These are phyloP conservation scores for Pythium brachiatum DNA, from an alignment of 352 stramenopile genomes.

Conservation along the genomic window DNA sequence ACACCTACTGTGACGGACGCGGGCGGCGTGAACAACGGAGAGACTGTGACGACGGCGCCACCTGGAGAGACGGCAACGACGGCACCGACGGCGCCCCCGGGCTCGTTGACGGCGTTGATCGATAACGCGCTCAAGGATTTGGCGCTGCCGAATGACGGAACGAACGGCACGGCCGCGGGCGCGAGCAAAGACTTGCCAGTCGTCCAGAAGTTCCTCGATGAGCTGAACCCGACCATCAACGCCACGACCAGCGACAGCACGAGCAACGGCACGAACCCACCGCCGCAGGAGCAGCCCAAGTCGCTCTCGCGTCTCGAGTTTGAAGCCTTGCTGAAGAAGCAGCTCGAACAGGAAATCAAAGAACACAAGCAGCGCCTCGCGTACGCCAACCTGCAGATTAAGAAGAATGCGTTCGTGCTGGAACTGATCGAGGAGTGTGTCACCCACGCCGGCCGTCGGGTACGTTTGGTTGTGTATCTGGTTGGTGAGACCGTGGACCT, in stretches of 20 bases:
- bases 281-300: background rate
- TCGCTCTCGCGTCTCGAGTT: constrained; percentile 14
- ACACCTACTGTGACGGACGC: too few relatives aligned
- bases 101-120: background rate
- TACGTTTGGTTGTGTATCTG: too few relatives aligned
- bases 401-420: constrained; percentile 20
- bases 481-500: background rate
- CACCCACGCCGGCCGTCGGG: constrained; percentile 12
- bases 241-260: too few relatives aligned
- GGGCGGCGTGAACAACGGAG: too few relatives aligned
- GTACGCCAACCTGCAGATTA: constrained; percentile 13
- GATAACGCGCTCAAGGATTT: background rate
- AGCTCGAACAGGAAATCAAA: constrained; percentile 4
- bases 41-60: background rate
- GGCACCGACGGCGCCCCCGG: too few relatives aligned
- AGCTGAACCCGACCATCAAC: constrained; percentile 2
- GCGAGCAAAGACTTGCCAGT: background rate
- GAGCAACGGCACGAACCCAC: background rate
- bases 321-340: constrained; percentile 9
- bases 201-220: constrained; percentile 10
- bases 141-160: background rate
- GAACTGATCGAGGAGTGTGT: constrained; percentile 22
- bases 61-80: too few relatives aligned
- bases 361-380: constrained; percentile 15
- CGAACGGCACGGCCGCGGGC: background rate